Percentiles rank a stretch among this genome's conserved stretches.
These are phyloP conservation scores for Mycena amicta DNA, from an alignment of 768 basidiomycete species.

Conservation along the genomic window DNA sequence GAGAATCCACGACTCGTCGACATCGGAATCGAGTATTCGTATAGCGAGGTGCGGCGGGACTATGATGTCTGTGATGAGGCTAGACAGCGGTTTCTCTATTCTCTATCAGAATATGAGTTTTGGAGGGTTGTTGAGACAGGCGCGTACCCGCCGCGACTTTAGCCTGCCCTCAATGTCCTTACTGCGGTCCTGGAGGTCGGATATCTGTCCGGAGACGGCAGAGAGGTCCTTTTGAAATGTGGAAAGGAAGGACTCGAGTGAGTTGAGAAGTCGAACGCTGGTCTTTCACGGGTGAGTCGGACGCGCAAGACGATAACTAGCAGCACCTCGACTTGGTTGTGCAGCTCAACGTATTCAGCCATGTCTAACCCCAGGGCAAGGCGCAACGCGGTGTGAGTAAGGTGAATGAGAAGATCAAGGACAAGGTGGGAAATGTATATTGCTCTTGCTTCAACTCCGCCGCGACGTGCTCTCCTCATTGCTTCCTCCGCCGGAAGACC, in stretches of 20 bases:
- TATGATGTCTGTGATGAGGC: slow-evolving; percentile 76
- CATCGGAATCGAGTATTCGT: slow-evolving; percentile 80
- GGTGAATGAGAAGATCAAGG: too few species aligned
- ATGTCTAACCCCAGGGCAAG: too few species aligned
- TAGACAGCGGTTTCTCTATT: slow-evolving; percentile 86
- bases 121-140: neutral
- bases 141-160: slow-evolving; percentile 74
- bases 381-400: too few species aligned
- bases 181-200: slow-evolving; percentile 88
- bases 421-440: too few species aligned
- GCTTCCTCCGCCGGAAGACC: too few species aligned
- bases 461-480: too few species aligned
- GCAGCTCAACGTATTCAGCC: slow-evolving; percentile 79
- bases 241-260: slow-evolving; percentile 87
- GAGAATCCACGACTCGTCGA: slow-evolving; percentile 87
- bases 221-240: slow-evolving; percentile 95
- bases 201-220: slow-evolving; percentile 94
- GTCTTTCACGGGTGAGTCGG: slow-evolving; percentile 52
- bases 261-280: slow-evolving; percentile 82
- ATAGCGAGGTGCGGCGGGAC: slow-evolving; percentile 80
- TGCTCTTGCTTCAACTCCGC: too few species aligned
- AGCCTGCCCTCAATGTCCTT: slow-evolving; percentile 88
- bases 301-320: neutral
- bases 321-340: slow-evolving; percentile 84
- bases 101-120: slow-evolving; percentile 48